Evolutionary conservation across 2,329 filamentous ascomycete genomes (phyloP).

Genomic region (Neofusicoccum parvum): DNA sequence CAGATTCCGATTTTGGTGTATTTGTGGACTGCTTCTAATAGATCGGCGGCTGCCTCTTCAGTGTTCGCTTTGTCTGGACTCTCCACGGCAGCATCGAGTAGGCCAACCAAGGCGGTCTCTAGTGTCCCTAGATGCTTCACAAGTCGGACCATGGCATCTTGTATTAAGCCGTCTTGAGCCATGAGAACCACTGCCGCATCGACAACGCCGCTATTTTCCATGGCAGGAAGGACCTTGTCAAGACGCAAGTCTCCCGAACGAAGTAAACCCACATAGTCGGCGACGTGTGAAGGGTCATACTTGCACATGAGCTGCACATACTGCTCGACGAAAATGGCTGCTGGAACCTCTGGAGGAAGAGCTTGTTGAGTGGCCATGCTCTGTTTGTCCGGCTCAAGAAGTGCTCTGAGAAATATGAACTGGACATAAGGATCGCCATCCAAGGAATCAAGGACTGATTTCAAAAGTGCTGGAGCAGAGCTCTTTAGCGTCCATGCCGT

Average conservation of each 20-base stretch:
- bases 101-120: constrained; percentile 73
- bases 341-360: constrained; percentile 27
- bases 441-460: constrained; percentile 64
- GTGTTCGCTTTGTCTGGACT: constrained; percentile 60
- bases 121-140: constrained; percentile 79
- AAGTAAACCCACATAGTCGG: constrained; percentile 76
- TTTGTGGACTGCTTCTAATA: constrained; percentile 79
- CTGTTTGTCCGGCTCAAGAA: constrained; percentile 66
- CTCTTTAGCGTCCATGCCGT: constrained; percentile 67
- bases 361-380: constrained; percentile 38
- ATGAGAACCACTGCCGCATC: constrained; percentile 92
- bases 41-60: constrained; percentile 69
- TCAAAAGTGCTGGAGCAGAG: constrained; percentile 66
- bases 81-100: constrained; percentile 65
- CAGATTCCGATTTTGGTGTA: constrained; percentile 93
- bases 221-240: constrained; percentile 77
- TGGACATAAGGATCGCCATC: constrained; percentile 65
- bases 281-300: constrained; percentile 80
- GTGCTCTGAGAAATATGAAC: constrained; percentile 73
- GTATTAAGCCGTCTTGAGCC: constrained; percentile 81
- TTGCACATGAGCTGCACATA: constrained; percentile 92
- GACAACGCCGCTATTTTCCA: constrained; percentile 87
- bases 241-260: constrained; percentile 78
- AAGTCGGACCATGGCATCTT: constrained; percentile 81
- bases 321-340: constrained; percentile 54